Conservation (phyloP, 2,329 filamentous ascomycete species). For the Sodiomyces alkalinus region DNA sequence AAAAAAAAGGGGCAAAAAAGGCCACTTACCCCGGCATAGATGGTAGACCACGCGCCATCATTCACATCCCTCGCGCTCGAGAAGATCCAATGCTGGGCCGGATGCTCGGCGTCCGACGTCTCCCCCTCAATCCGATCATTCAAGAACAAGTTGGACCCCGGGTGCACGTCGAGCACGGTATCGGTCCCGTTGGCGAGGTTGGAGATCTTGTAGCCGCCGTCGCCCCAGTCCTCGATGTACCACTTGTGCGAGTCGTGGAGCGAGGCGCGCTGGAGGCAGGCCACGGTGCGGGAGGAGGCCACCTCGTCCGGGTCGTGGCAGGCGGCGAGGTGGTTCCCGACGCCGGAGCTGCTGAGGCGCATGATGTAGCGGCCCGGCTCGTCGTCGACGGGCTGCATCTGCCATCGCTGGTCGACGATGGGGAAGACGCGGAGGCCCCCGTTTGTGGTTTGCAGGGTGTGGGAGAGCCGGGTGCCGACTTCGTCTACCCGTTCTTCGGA, state of each 20-base stretch:
- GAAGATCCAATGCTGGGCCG: conserved; percentile 19
- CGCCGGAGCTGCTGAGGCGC: conserved; percentile 13
- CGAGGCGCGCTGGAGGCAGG: conserved; percentile 13
- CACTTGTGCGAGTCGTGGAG: conserved; percentile 16
- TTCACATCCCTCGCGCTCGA: conserved; percentile 14
- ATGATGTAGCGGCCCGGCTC: conserved; percentile 16
- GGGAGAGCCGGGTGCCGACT: conserved; percentile 8
- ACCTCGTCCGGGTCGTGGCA: conserved; percentile 13
- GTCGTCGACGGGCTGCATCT: conserved; percentile 14
- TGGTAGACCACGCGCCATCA: conserved; percentile 17
- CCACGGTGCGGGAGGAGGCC: conserved; percentile 12
- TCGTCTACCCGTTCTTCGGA: conserved; percentile 16
- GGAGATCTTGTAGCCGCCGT: conserved; percentile 14
- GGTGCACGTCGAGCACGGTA: conserved; percentile 18
- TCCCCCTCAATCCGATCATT: conserved; percentile 10
- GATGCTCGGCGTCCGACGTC: conserved; percentile 8
- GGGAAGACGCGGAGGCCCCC: conserved; percentile 11
- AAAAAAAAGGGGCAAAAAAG: too few relatives aligned
- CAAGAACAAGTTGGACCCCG: conserved; percentile 16
- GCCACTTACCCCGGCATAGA: conserved; percentile 15
- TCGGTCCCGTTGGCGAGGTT: conserved; percentile 17
- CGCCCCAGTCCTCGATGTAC: conserved; percentile 16
- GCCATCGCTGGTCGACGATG: conserved; percentile 10
- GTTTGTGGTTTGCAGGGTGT: conserved; percentile 7
- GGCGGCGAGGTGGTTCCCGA: conserved; percentile 15